Percentiles rank a stretch among this genome's conserved stretches.
These are phyloP conservation scores for Eucalyptus cloeziana DNA, from an alignment of 345 rosid species.

Conservation along the genomic window DNA sequence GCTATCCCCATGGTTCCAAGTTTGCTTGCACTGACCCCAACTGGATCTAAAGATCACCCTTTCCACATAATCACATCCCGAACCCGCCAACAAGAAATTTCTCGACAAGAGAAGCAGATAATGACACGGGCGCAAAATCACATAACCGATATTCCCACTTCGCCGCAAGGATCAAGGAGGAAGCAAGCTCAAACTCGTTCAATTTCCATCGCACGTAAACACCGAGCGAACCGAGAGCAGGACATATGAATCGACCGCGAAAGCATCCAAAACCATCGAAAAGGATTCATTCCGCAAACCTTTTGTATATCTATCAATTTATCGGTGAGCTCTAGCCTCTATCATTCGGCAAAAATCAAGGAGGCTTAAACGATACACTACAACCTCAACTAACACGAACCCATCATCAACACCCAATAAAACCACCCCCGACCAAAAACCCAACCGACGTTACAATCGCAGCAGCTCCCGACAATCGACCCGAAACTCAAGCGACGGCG, in stretches of 20 bases:
- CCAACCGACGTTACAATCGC: neutral
- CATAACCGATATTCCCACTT: neutral
- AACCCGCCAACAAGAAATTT: neutral
- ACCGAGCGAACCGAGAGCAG: neutral
- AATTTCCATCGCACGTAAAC: neutral
- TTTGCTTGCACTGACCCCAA: neutral
- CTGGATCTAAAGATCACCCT: neutral
- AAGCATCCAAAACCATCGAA: neutral
- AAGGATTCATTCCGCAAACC: neutral
- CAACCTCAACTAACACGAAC: neutral
- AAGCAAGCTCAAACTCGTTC: neutral
- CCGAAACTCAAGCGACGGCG: constrained; percentile 37
- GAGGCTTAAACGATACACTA: neutral
- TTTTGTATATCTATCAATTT: neutral
- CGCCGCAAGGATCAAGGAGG: neutral
- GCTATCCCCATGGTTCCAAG: neutral
- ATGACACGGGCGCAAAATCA: neutral
- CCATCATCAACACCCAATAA: neutral
- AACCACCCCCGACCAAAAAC: neutral
- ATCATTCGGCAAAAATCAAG: neutral
- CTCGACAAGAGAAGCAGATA: neutral
- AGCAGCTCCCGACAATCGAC: neutral
- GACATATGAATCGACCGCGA: neutral
- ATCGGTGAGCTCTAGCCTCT: neutral
- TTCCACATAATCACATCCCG: neutral